Evolutionary conservation across 768 basidiomycete genomes (phyloP), one percentile per base, ranked within the genome.

Genomic region (Agaricus sinodeliciosus): DNA sequence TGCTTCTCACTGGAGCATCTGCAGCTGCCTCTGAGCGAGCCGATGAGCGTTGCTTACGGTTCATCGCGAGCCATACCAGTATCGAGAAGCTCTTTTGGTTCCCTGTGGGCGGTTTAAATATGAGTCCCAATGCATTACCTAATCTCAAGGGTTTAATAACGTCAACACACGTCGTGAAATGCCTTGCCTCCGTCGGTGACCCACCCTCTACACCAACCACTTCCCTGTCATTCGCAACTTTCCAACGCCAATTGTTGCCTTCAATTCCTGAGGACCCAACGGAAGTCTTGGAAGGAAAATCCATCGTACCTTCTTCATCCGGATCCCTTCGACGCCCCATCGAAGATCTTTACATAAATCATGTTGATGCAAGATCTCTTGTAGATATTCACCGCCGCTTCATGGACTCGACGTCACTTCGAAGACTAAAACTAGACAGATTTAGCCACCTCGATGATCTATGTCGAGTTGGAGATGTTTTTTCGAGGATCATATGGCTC

Each of bases 31-130:
- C 73, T 51, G 58, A 65, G 11, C 67, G 70, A 28, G 65, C 71
- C 40, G 71, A 73, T 50, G 58, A 65, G 12, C 67, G 70, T 41
- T 66, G 69, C 11, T 60, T 65, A 39, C 59, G 56, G 19, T 80
- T 80, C 55, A 63, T 80, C 9, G 63, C 72, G 49, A 67, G 65
- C n/a, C 75, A 79, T 56, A 70, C 75, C 3, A 66, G 66, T 1
- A 66, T 80, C 40, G 73, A 77, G 54, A 72, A 73, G 13, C 68
- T 80, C 3, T 62, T 61, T 26, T 80, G 77, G 76, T 67, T 64
- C n/a, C 74, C 77, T 2, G 60, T 73, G 1, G 66, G 66, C 22
- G 63, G 60, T 16, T 61, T 71, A n/a, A 49, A 56, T 13, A 54
- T 76, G 11, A 58, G 69, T 1, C 62, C 68, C 0, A 67, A 67